Percentiles rank a stretch among this genome's conserved stretches.
phyloP scores from a whole-genome alignment of 2,329 filamentous ascomycete species.

The Penicillium sp. region DNA sequence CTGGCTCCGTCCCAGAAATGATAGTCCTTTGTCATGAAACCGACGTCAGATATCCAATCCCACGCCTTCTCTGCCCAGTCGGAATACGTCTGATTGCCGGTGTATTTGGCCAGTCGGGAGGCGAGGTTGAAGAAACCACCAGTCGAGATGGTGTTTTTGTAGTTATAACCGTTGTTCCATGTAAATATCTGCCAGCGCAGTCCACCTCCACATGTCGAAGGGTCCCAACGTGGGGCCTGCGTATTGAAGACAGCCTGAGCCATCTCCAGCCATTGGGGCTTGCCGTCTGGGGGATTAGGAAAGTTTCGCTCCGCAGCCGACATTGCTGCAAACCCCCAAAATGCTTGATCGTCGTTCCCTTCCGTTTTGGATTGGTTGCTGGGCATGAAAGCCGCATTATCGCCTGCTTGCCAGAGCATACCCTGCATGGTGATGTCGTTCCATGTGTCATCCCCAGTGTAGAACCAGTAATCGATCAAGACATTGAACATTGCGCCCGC shows the following conservation, averaged over 20 bases:
- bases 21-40: slow-evolving; percentile 58
- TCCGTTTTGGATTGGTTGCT: slow-evolving; percentile 50
- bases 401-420: slow-evolving; percentile 47
- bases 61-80: slow-evolving; percentile 73
- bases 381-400: slow-evolving; percentile 49
- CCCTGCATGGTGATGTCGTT: slow-evolving; percentile 47
- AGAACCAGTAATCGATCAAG: slow-evolving; percentile 52
- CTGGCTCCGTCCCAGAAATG: slow-evolving; percentile 63
- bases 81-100: slow-evolving; percentile 39
- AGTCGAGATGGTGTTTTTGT: slow-evolving; percentile 45
- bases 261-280: slow-evolving; percentile 78
- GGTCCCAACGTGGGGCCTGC: slow-evolving; percentile 74
- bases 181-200: slow-evolving; percentile 54
- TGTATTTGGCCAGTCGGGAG: slow-evolving; percentile 39
- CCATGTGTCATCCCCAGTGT: slow-evolving; percentile 50
- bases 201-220: slow-evolving; percentile 70
- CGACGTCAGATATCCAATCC: slow-evolving; percentile 61
- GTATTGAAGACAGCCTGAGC: slow-evolving; percentile 82
- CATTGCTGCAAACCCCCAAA: slow-evolving; percentile 64
- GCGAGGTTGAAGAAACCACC: slow-evolving; percentile 43
- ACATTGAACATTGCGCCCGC: slow-evolving; percentile 51
- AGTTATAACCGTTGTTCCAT: slow-evolving; percentile 42
- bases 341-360: slow-evolving; percentile 64
- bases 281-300: slow-evolving; percentile 53
- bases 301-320: slow-evolving; percentile 58